Evolutionary conservation across 2,329 filamentous ascomycete species (phyloP).

Genomic region (Arthrocladium fulminans): DNA sequence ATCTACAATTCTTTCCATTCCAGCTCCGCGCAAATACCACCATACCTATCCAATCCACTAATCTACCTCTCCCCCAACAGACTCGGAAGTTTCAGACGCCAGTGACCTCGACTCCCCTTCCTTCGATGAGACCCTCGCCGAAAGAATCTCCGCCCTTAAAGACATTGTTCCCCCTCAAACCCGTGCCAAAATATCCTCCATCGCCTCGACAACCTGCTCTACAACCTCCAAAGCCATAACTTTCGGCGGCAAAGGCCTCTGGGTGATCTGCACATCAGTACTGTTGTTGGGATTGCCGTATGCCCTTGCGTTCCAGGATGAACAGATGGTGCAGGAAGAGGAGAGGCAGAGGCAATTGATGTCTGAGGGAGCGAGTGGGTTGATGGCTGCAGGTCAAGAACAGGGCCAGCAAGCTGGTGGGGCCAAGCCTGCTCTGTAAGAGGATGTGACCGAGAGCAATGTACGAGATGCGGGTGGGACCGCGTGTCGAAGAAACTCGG

Average conservation of each 20-base stretch:
- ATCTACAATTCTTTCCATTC: conserved; percentile 6
- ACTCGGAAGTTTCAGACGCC: conserved; percentile 77
- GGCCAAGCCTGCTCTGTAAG: conserved; percentile 30
- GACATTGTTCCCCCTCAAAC: conserved; percentile 68
- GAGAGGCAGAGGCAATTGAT: conserved; percentile 96
- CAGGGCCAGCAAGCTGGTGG: conserved; percentile 36
- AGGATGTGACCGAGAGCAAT: too few species aligned
- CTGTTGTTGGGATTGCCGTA: conserved; percentile 87
- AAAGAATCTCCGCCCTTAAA: conserved; percentile 62
- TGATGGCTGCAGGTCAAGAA: conserved; percentile 36
- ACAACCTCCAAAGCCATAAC: conserved; percentile 39
- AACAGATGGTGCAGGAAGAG: conserved; percentile 95
- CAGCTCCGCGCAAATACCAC: conserved; percentile 44
- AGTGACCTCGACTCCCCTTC: conserved; percentile 52
- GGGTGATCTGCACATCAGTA: conserved; percentile 82
- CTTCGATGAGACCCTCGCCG: conserved; percentile 53
- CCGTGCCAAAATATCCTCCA: conserved; percentile 58
- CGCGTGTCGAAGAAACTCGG: too few species aligned
- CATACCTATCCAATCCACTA: conserved; percentile 10
- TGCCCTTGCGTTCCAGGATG: conserved; percentile 85
- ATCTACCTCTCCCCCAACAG: conserved; percentile 34
- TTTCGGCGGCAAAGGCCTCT: conserved; percentile 78
- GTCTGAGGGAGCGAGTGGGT: conserved; percentile 51
- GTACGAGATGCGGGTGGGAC: too few species aligned
- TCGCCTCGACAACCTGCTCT: conserved; percentile 38